These are phyloP conservation scores for Lycium ferocissimum DNA, from an alignment of 257 asterid genomes.

Conservation along the genomic window DNA sequence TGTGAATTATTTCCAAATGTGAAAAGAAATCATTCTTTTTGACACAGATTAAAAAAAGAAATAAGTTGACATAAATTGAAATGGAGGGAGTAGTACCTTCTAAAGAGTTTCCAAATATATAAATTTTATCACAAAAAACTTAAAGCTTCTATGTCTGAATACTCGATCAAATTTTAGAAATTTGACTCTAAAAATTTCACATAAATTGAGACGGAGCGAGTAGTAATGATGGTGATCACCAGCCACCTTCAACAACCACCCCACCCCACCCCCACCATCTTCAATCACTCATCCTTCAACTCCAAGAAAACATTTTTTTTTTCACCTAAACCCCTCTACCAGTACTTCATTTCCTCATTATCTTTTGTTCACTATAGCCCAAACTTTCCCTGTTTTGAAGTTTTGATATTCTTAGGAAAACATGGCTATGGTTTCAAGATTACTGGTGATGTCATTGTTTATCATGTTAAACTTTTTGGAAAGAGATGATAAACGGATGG, in stretches of 20 bases:
- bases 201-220: too few relatives aligned
- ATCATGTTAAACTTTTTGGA: not conserved
- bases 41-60: too few relatives aligned
- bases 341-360: not conserved
- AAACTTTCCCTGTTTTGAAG: conserved; percentile 25
- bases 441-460: not conserved
- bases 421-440: conserved; percentile 2
- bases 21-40: too few relatives aligned
- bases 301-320: conserved; percentile 25
- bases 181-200: too few relatives aligned
- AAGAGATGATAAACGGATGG: conserved; percentile 23
- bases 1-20: too few relatives aligned
- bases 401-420: conserved; percentile 21
- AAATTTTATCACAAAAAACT: too few relatives aligned
- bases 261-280: conserved; percentile 49
- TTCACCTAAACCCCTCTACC: not conserved
- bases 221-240: conserved; percentile 56
- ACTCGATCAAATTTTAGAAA: too few relatives aligned
- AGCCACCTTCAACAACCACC: conserved; percentile 70
- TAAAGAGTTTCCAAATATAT: too few relatives aligned
- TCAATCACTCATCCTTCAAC: conserved; percentile 32
- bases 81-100: too few relatives aligned
- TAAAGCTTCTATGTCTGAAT: too few relatives aligned
- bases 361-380: not conserved
- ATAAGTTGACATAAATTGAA: too few relatives aligned